A percentile compares a stretch with the other conserved stretches of the same genome.
Conservation (phyloP, 2,329 filamentous ascomycete species). For the Albophoma yamanashiensis region DNA sequence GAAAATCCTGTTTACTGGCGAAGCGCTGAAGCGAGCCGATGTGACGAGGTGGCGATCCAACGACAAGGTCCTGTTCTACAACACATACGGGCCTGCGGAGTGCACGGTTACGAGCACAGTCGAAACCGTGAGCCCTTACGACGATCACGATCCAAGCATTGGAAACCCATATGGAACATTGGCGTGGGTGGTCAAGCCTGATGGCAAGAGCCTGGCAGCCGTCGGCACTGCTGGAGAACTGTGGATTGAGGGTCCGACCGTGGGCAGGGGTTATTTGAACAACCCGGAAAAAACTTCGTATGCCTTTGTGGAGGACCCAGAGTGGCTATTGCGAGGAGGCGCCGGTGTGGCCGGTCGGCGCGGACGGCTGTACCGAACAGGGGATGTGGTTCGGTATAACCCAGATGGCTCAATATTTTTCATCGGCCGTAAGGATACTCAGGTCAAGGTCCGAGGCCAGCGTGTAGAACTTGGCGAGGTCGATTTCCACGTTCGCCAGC, state of each 20-base stretch:
- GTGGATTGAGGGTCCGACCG: neutral
- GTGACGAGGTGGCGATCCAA: neutral
- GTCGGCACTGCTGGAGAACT: neutral
- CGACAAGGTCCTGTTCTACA: neutral
- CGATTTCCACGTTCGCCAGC: neutral
- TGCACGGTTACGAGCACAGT: neutral
- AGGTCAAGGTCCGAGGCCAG: neutral
- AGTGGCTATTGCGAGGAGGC: neutral
- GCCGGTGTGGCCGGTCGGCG: neutral
- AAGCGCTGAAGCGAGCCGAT: neutral
- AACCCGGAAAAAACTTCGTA: neutral
- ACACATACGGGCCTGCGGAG: neutral
- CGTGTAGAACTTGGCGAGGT: neutral
- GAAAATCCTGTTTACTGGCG: neutral
- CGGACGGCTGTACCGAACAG: neutral
- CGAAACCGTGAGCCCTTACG: neutral
- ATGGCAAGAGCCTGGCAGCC: neutral
- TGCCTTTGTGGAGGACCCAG: neutral
- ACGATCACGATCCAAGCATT: neutral
- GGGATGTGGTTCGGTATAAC: neutral
- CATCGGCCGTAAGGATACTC: neutral
- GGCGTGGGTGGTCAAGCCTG: neutral
- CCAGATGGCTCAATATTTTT: neutral
- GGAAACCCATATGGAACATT: neutral
- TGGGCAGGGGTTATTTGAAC: neutral